These are phyloP conservation scores for Exophiala sp. DNA, from an alignment of 2,329 filamentous ascomycete species.

Conservation along the genomic window DNA sequence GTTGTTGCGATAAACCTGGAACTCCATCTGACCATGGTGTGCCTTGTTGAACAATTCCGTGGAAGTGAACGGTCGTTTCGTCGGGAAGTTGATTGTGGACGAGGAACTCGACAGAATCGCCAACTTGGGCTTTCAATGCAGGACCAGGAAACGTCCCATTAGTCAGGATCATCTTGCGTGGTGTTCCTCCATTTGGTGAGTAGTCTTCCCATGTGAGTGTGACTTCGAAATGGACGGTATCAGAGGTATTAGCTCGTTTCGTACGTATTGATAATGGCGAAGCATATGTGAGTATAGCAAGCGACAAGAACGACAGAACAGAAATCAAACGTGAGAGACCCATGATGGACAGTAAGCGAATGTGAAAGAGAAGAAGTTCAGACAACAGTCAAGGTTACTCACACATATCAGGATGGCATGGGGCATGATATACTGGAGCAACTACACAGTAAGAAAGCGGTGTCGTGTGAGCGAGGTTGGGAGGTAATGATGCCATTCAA, in stretches of 20 bases:
- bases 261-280: conserved; percentile 11
- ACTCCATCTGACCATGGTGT: conserved; percentile 73
- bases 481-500: conserved; percentile 12
- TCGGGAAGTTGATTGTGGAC: conserved; percentile 66
- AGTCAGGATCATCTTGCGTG: conserved; percentile 61
- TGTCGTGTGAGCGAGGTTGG: conserved; percentile 18
- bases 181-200: conserved; percentile 41
- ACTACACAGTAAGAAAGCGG: conserved; percentile 4
- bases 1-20: conserved; percentile 64
- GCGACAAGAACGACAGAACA: conserved; percentile 22
- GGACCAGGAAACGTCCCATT: conserved; percentile 74
- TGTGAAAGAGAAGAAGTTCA: conserved; percentile 1
- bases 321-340: conserved; percentile 18
- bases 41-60: conserved; percentile 74
- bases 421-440: conserved; percentile 8
- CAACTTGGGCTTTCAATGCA: conserved; percentile 68
- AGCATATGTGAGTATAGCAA: conserved; percentile 21
- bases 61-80: conserved; percentile 68
- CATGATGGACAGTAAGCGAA: conserved; percentile 14
- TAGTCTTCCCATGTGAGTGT: conserved; percentile 36
- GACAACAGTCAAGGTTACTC: conserved; percentile 12
- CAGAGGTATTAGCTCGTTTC: conserved; percentile 12
- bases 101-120: conserved; percentile 67
- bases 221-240: conserved; percentile 30
- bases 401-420: not conserved